Base-by-base conservation (phyloP, 2,329 filamentous ascomycete genomes). In the Botryotinia convoluta region DNA sequence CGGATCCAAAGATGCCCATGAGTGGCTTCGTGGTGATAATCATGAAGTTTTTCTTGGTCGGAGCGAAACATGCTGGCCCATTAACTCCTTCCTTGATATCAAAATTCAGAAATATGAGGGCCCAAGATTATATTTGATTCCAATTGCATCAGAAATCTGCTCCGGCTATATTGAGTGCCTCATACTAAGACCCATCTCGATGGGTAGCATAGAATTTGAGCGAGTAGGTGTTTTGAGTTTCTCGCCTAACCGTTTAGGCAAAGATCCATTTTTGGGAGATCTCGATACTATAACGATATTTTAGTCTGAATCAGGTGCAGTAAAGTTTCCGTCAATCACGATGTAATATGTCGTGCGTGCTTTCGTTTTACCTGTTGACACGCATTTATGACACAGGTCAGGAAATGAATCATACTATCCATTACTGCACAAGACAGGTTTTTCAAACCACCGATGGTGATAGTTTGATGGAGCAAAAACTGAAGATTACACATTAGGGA, bases 211-310 rank as follows among this genome's bases (percentile, higher is more conserved):
- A 6, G 26, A 32, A 57, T 57, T 32, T 18, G n/a, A 32, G 16
- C n/a, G n/a, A 10, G n/a, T 57, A 2, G 16, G 54, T 29, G 5
- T 29, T 32, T 7, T 57, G 5, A 8, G 1, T n/a, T n/a, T 51
- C 48, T 0, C 7, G 26, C 8, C 3, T 51, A 10, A 4, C 2
- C 0, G 10, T 51, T 22, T 22, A 0, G 1, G 1, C 26, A 20
- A 51, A 29, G 29, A 32, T 16, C 54, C 54, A 18, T 6, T 32
- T 20, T 32, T 2, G 9, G 16, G 6, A 3, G 4, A 18, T 9
- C 54, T 32, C 26, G 16, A 59, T 9, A 59, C 16, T 59, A 32
- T 59, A 59, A 59, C 29, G 1, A 59, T 59, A 32, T 2, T 32
- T 4, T 59, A 59, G 8, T 59, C 7, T 42, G 39, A 16, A n/a